These are phyloP conservation scores for Myxozyma lipomycoides DNA, from an alignment of 805 yeast species.

Conservation along the genomic window DNA sequence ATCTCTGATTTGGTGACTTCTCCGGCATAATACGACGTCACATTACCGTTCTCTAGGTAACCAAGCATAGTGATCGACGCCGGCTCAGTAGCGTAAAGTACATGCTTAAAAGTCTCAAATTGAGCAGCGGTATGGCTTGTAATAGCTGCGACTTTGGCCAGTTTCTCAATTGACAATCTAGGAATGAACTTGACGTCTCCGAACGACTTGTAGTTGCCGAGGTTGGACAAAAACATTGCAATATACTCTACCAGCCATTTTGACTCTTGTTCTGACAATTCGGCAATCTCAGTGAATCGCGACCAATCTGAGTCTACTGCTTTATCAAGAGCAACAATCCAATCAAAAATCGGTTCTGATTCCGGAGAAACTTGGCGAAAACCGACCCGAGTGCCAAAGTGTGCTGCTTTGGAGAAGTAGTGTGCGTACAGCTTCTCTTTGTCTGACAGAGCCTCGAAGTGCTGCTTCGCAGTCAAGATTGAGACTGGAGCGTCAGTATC, in stretches of 20 bases:
- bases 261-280: slow-evolving; percentile 40
- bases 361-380: slow-evolving; percentile 80
- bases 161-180: slow-evolving; percentile 46
- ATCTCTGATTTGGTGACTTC: slow-evolving; percentile 56
- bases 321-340: slow-evolving; percentile 59
- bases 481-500: slow-evolving; percentile 68
- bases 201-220: slow-evolving; percentile 78
- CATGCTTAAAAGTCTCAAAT: slow-evolving; percentile 36
- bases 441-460: slow-evolving; percentile 60
- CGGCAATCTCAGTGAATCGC: slow-evolving; percentile 39
- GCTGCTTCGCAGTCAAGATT: slow-evolving; percentile 62
- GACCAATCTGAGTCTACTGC: slow-evolving; percentile 48
- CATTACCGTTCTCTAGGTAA: slow-evolving; percentile 72
- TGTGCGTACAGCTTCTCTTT: slow-evolving; percentile 73
- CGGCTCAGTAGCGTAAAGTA: slow-evolving; percentile 50
- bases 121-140: slow-evolving; percentile 35
- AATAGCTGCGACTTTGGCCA: slow-evolving; percentile 48
- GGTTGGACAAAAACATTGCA: slow-evolving; percentile 57
- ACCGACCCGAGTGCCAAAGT: slow-evolving; percentile 75
- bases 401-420: slow-evolving; percentile 75
- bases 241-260: slow-evolving; percentile 55
- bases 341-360: slow-evolving; percentile 68
- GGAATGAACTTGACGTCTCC: slow-evolving; percentile 89
- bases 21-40: slow-evolving; percentile 66
- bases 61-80: slow-evolving; percentile 59